These are phyloP conservation scores for Multifurca ochricompacta DNA, from an alignment of 768 basidiomycete genomes.

Conservation along the genomic window DNA sequence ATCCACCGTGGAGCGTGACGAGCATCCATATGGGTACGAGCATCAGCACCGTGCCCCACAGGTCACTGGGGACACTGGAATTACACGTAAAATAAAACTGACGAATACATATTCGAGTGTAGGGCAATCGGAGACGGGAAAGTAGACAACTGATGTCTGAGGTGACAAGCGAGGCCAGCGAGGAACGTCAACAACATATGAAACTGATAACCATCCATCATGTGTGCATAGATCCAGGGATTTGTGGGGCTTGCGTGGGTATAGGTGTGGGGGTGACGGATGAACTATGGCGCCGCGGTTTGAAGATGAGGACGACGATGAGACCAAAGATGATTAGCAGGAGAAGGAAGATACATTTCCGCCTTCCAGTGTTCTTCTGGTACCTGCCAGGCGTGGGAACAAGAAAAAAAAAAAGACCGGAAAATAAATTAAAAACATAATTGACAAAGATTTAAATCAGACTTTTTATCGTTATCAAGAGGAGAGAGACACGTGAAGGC, in stretches of 20 bases:
- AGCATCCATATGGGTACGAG: background rate
- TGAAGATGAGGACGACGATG: constrained; percentile 85
- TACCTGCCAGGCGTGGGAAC: constrained; percentile 45
- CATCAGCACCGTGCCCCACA: background rate
- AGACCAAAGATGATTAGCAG: constrained; percentile 84
- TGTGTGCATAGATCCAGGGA: background rate
- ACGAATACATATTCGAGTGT: constrained; percentile 11
- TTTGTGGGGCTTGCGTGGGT: constrained; percentile 14
- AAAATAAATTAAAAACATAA: background rate
- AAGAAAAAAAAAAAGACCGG: background rate
- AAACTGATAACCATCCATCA: background rate
- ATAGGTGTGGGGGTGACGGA: constrained; percentile 27
- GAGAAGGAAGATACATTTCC: constrained; percentile 90
- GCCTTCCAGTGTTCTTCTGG: constrained; percentile 87
- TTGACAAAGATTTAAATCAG: constrained; percentile 4
- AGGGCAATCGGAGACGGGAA: background rate
- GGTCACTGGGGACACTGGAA: background rate
- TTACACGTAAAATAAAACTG: constrained; percentile 16
- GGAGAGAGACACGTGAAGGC: constrained; percentile 8
- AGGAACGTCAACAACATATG: background rate
- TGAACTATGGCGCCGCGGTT: constrained; percentile 57
- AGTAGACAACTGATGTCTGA: background rate
- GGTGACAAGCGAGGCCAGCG: background rate
- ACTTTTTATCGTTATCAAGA: constrained; percentile 13
- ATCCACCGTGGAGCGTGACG: background rate